Base-by-base conservation (phyloP, 208 protist species). In the Porcisia deanei region DNA sequence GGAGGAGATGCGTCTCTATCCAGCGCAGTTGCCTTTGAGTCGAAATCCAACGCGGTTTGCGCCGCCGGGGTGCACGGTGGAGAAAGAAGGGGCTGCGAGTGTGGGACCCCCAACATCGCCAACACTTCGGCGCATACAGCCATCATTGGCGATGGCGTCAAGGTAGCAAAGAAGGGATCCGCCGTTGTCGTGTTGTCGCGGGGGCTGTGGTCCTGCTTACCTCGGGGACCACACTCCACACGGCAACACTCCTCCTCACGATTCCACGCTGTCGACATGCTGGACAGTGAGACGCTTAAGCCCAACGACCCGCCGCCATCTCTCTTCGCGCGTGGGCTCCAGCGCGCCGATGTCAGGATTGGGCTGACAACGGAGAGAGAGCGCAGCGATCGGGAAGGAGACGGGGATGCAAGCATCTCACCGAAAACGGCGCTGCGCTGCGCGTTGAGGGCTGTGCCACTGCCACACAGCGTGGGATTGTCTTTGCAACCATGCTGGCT, bases 251-350 rank as follows among this genome's bases (percentile, higher is more conserved):
- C 58, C 67, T 82, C 78, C 73, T 82, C 78, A 0, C 78, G 47
- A 39, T 53, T 82, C 72, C 78, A 82, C 59, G 60, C 59, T 20
- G 78, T 72, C 1, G 73, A 82, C 78, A 75, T 82, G 73, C 73
- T 78, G 39, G 60, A 71, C n/a, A 82, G 67, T 4, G 73, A 82
- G 18, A 60, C 47, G 22, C 54, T 81, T 22, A 37, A 58, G 37
- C 20, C 43, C 58, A 34, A 37, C 39, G 47, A 4, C 41, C 30
- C 49, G 43, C 63, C 7, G 14, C 67, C 59, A 71, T 16, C 34
- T 7, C 53, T 25, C 30, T 59, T 72, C 53, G 47, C 1, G 68
- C 68, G 53, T 16, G 37, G 18, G 6, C 20, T 8, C 5, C 53
- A 22, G 53, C 0, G 22, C 1, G 53, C 30, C 1, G 68, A 60